Conservation (phyloP, 768 basidiomycete species). For the Agaricus blazei region DNA sequence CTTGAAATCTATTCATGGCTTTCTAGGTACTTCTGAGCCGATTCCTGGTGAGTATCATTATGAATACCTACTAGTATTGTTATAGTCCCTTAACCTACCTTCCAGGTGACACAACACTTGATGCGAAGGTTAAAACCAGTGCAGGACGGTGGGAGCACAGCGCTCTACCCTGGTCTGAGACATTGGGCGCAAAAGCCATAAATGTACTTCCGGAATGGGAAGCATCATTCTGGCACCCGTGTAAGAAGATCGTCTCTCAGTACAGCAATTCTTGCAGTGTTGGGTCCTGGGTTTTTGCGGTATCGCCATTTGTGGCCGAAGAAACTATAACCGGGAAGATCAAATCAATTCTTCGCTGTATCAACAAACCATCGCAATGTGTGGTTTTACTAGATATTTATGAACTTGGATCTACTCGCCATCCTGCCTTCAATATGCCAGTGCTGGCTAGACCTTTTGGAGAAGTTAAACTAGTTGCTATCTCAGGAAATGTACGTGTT, state of each 20-base stretch:
- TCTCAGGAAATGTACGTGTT: not conserved
- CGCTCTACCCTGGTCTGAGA: conserved; percentile 6
- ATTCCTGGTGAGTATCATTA: too few relatives aligned
- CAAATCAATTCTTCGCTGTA: conserved; percentile 14
- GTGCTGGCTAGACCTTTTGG: conserved; percentile 8
- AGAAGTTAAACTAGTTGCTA: not conserved
- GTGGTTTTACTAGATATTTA: conserved; percentile 14
- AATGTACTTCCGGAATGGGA: conserved; percentile 6
- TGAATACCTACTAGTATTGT: too few relatives aligned
- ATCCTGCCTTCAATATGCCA: conserved; percentile 14
- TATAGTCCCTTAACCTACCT: too few relatives aligned
- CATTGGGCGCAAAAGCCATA: conserved; percentile 10
- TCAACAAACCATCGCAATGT: not conserved
- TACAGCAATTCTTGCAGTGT: conserved; percentile 16
- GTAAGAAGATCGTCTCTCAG: conserved; percentile 13
- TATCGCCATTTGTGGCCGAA: conserved; percentile 4
- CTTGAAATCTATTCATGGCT: too few relatives aligned
- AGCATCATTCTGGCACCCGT: conserved; percentile 11
- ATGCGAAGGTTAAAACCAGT: too few relatives aligned
- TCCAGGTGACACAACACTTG: too few relatives aligned
- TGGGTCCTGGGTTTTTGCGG: conserved; percentile 19
- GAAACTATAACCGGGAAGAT: conserved; percentile 12
- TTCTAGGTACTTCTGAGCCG: too few relatives aligned
- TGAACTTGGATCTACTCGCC: conserved; percentile 7
- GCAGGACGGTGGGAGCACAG: not conserved